Conservation (phyloP, 208 protist species). For the Trypanosoma cruzi region DNA sequence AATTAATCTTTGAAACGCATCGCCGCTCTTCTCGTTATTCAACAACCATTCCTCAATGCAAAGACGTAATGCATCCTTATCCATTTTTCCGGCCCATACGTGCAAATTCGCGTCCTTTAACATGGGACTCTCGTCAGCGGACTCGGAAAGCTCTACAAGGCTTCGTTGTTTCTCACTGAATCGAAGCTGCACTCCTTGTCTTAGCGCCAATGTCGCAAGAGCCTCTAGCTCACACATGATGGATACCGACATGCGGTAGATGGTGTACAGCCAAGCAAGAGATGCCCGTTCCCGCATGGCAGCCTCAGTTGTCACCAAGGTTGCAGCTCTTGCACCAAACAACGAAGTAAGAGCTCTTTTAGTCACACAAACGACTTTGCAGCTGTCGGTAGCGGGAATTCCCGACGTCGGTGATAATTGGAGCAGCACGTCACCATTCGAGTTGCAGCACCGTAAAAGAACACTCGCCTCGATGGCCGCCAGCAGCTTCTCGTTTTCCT, state of each 20-base stretch:
- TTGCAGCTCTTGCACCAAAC: conserved; percentile 18
- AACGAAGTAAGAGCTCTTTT: conserved; percentile 13
- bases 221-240: conserved; percentile 22
- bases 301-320: conserved; percentile 11
- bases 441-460: neutral
- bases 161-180: conserved; percentile 16
- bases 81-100: neutral
- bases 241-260: conserved; percentile 31
- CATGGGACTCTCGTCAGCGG: neutral
- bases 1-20: conserved; percentile 3
- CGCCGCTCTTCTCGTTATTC: neutral
- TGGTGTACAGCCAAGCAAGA: conserved; percentile 31
- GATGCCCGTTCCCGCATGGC: conserved; percentile 2
- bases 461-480: conserved; percentile 21
- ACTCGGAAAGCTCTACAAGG: conserved; percentile 32
- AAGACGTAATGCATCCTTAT: neutral
- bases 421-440: neutral
- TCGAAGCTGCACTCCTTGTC: conserved; percentile 14
- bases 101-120: neutral
- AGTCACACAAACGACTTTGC: neutral
- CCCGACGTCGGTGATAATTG: neutral
- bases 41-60: conserved; percentile 19
- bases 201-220: conserved; percentile 9
- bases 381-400: neutral
- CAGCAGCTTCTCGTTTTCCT: neutral